Conservation (phyloP, 805 yeast species). For the Nakazawaea anatomiae region DNA sequence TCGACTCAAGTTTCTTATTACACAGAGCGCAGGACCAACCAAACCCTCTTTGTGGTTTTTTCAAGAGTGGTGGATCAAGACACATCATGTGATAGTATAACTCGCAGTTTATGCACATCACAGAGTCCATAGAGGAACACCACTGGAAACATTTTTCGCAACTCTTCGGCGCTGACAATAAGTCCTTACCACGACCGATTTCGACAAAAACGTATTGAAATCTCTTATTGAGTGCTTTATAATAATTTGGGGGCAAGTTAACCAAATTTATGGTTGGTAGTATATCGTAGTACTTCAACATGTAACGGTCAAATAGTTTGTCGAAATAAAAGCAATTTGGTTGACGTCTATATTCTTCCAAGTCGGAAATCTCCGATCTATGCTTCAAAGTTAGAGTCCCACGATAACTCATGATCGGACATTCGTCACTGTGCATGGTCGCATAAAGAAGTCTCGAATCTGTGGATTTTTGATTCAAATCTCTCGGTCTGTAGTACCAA, state of each 20-base stretch:
- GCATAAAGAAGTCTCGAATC: constrained; percentile 79
- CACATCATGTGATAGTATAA: constrained; percentile 74
- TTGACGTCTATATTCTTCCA: constrained; percentile 45
- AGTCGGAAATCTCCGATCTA: constrained; percentile 54
- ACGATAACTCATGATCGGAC: constrained; percentile 70
- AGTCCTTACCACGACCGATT: constrained; percentile 54
- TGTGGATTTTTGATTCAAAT: constrained; percentile 57
- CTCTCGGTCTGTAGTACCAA: constrained; percentile 90
- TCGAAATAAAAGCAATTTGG: constrained; percentile 83
- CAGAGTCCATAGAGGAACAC: constrained; percentile 70
- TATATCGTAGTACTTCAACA: constrained; percentile 76
- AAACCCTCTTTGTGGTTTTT: constrained; percentile 80
- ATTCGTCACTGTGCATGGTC: constrained; percentile 78
- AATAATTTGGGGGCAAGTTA: constrained; percentile 54
- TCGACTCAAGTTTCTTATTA: constrained; percentile 50
- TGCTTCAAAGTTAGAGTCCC: constrained; percentile 73
- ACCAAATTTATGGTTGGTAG: constrained; percentile 55
- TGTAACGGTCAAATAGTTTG: constrained; percentile 78
- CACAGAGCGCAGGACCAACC: constrained; percentile 88
- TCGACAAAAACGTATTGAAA: constrained; percentile 76
- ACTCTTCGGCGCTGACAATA: constrained; percentile 55
- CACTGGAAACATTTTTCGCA: constrained; percentile 82
- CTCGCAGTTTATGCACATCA: constrained; percentile 75
- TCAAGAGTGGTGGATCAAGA: constrained; percentile 74
- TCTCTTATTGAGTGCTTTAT: constrained; percentile 57